Evolutionary conservation across 228 moss, liverwort and hornwort genomes (phyloP).

Genomic region (Sphagnum fallax): DNA sequence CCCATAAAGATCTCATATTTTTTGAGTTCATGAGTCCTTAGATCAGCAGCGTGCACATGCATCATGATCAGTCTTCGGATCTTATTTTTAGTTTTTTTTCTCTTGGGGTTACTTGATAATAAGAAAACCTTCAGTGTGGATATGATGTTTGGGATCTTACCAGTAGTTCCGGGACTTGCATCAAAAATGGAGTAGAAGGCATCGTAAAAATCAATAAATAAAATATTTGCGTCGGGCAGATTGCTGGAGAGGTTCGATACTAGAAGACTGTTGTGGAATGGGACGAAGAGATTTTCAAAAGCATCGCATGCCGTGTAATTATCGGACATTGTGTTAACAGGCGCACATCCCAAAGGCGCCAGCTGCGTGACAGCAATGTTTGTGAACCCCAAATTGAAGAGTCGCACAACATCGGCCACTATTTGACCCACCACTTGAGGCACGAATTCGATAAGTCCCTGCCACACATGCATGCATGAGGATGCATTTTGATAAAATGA

Average conservation of each 20-base stretch:
- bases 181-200: too few relatives aligned
- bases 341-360: conserved; percentile 12
- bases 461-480: background rate
- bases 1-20: too few relatives aligned
- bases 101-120: too few relatives aligned
- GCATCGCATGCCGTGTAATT: conserved; percentile 1
- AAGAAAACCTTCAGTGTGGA: too few relatives aligned
- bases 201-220: conserved; percentile 9
- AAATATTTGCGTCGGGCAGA: conserved; percentile 5
- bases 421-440: conserved; percentile 7
- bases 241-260: background rate
- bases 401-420: conserved; percentile 4
- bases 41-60: background rate
- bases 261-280: conserved; percentile 18
- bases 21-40: background rate
- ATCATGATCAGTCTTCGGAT: too few relatives aligned
- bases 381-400: conserved; percentile 19
- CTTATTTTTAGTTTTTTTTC: too few relatives aligned
- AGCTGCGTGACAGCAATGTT: conserved; percentile 8
- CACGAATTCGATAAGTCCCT: background rate
- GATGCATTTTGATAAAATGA: too few relatives aligned
- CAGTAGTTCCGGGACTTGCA: too few relatives aligned
- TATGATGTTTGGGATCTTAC: too few relatives aligned
- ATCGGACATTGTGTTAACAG: background rate
- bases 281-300: background rate